phyloP scores from a whole-genome alignment of 1,284 basidiomycete genomes.

The Omphalotus olearius region DNA sequence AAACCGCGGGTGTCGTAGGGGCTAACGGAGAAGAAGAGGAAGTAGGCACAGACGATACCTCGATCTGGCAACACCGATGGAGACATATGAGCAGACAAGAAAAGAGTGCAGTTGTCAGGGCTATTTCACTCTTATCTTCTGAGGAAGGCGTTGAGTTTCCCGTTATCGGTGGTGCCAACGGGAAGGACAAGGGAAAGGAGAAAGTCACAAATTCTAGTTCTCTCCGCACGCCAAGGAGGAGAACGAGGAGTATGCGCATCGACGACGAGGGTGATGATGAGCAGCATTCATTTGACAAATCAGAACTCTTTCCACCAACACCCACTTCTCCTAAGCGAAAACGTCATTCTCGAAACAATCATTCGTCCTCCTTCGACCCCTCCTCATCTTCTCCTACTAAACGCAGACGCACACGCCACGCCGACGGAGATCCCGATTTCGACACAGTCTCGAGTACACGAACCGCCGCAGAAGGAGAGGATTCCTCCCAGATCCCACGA shows the following conservation, averaged over 20 bases:
- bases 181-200: neutral
- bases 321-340: no score
- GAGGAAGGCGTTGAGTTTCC: neutral
- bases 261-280: neutral
- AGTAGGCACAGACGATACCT: neutral
- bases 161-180: neutral
- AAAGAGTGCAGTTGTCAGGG: neutral
- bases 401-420: no score
- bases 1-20: neutral
- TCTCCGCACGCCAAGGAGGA: neutral
- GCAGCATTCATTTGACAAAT: neutral
- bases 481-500: neutral
- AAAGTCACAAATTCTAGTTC: neutral
- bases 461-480: neutral
- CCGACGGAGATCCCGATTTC: neutral
- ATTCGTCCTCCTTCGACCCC: no score
- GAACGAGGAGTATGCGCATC: neutral
- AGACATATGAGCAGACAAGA: neutral
- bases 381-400: no score
- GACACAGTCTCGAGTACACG: neutral
- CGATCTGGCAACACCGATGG: neutral
- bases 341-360: no score
- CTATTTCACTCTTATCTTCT: neutral
- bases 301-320: neutral
- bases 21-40: neutral